Evolutionary conservation across 345 rosid species (phyloP).

Genomic region (Linum trigynum): DNA sequence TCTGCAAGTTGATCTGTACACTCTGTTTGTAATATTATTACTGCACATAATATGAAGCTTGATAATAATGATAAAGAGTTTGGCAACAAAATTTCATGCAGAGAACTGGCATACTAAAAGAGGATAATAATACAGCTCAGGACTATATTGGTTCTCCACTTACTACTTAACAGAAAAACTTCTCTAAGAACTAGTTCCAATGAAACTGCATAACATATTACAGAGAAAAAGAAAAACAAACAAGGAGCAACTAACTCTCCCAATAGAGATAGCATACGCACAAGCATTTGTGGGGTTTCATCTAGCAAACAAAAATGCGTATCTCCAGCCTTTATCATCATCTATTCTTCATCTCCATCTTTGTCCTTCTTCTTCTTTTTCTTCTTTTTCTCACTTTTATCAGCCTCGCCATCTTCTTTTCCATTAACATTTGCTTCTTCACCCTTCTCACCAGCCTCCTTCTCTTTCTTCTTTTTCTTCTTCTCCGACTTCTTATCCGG

Average conservation of each 20-base stretch:
- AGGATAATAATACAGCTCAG: too few species aligned
- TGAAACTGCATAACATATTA: neutral
- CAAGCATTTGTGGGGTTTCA: neutral
- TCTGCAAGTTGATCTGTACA: neutral
- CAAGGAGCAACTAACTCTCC: neutral
- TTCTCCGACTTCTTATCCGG: slow-evolving; percentile 41
- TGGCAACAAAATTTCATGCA: neutral
- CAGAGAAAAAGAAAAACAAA: neutral
- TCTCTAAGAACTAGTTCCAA: neutral
- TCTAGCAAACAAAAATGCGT: neutral
- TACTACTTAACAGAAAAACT: too few species aligned
- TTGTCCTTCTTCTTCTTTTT: slow-evolving; percentile 55
- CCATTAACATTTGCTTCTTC: slow-evolving; percentile 25
- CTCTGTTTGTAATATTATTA: neutral
- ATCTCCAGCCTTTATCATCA: neutral
- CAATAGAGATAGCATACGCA: neutral
- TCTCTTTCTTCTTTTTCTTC: slow-evolving; percentile 64
- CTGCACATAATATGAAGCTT: neutral
- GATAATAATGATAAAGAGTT: neutral
- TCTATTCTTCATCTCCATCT: slow-evolving; percentile 30
- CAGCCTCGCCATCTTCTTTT: slow-evolving; percentile 31
- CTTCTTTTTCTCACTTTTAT: slow-evolving; percentile 60
- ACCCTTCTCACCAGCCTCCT: slow-evolving; percentile 32
- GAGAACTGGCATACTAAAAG: neutral
- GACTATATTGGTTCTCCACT: too few species aligned